phyloP scores from a whole-genome alignment of 2,329 filamentous ascomycete genomes.

The Fusarium graminum region DNA sequence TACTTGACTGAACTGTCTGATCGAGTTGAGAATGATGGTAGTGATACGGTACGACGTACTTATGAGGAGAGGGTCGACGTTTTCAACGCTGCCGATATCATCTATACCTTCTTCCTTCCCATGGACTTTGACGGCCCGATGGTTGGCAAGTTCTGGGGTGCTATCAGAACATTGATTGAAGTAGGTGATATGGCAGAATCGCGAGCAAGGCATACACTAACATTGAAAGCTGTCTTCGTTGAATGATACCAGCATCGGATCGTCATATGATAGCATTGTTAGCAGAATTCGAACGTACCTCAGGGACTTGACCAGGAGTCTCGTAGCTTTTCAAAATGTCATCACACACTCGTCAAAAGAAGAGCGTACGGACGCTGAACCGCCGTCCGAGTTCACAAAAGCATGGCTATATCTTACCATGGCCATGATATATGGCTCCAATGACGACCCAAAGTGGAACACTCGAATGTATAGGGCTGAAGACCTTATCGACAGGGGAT shows the following conservation, averaged over 20 bases:
- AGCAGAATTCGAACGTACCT: constrained; percentile 41
- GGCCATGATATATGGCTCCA: constrained; percentile 51
- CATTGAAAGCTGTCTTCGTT: constrained; percentile 22
- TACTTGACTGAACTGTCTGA: constrained; percentile 43
- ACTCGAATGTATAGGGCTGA: constrained; percentile 51
- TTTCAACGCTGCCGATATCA: constrained; percentile 56
- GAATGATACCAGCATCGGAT: constrained; percentile 1
- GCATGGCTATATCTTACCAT: constrained; percentile 60
- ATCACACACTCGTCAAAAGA: constrained; percentile 47
- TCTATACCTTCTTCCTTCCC: constrained; percentile 61
- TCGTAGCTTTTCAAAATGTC: constrained; percentile 50
- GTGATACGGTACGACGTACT: constrained; percentile 42
- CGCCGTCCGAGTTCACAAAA: constrained; percentile 55
- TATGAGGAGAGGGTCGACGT: constrained; percentile 56
- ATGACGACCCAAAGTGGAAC: constrained; percentile 44
- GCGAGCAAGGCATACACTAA: constrained; percentile 14
- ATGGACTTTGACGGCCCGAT: constrained; percentile 54
- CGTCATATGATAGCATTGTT: constrained; percentile 17
- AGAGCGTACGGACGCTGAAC: constrained; percentile 49
- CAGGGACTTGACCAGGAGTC: constrained; percentile 43
- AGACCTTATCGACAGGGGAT: constrained; percentile 53
- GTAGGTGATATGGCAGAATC: constrained; percentile 42
- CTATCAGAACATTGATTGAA: constrained; percentile 50
- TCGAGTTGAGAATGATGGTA: constrained; percentile 43
- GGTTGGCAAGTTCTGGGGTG: constrained; percentile 60